phyloP scores from a whole-genome alignment of 2,329 filamentous ascomycete species.

The Zymoseptoria ardabiliae region DNA sequence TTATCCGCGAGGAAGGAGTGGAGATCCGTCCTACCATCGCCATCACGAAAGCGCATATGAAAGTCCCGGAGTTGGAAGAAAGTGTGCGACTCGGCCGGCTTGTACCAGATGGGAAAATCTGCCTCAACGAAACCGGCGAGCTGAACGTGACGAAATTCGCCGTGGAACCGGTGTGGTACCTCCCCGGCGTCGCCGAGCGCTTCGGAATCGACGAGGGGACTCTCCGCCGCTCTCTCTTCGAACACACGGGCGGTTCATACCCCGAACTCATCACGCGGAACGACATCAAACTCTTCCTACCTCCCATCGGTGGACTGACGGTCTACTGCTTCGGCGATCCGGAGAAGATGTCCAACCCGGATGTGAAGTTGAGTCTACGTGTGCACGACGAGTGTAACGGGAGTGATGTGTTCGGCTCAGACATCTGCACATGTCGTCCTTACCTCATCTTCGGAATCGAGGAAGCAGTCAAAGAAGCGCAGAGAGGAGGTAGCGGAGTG shows the following conservation, averaged over 20 bases:
- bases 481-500: conserved; percentile 85
- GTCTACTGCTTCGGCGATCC: conserved; percentile 97
- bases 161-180: conserved; percentile 72
- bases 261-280: conserved; percentile 91
- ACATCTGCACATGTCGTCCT: conserved; percentile 93
- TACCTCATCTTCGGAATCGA: conserved; percentile 97
- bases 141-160: conserved; percentile 93
- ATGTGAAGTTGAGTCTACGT: conserved; percentile 70
- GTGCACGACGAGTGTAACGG: conserved; percentile 91
- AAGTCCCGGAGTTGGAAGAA: conserved; percentile 86
- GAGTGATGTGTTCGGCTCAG: conserved; percentile 93
- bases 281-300: conserved; percentile 92
- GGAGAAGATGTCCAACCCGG: conserved; percentile 84
- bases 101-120: conserved; percentile 77
- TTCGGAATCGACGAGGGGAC: conserved; percentile 93
- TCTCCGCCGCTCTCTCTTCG: conserved; percentile 79
- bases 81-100: conserved; percentile 75
- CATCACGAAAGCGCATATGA: conserved; percentile 90
- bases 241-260: conserved; percentile 92
- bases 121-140: conserved; percentile 77
- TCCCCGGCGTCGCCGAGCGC: conserved; percentile 65
- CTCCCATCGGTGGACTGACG: conserved; percentile 89
- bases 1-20: conserved; percentile 69
- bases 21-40: conserved; percentile 66
- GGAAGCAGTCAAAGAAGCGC: conserved; percentile 94